Conservation (phyloP, 179 eudicot species). For the Heliamphora pulchella region DNA sequence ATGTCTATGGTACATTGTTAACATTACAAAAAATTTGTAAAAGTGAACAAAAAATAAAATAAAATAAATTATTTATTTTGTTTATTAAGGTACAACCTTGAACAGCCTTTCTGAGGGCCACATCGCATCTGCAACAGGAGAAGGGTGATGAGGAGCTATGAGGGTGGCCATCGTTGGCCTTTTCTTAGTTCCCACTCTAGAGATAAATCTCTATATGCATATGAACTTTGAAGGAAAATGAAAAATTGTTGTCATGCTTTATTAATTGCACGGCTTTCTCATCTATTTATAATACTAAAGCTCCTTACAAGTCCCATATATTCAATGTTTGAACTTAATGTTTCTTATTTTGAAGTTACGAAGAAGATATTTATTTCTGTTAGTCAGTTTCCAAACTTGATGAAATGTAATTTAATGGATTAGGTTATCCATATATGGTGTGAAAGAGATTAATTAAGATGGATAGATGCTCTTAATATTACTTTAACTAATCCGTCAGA, state of each 20-base stretch:
- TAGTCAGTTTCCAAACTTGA: not conserved
- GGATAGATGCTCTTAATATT: no score
- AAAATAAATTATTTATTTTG: no score
- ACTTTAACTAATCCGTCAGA: no score
- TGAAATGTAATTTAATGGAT: not conserved
- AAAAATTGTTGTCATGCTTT: no score
- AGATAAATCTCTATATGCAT: no score
- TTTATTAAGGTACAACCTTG: not conserved
- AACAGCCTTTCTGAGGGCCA: constrained; percentile 39
- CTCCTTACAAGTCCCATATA: not conserved
- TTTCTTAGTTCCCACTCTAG: not conserved
- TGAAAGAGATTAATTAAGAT: not conserved
- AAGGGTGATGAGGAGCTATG: constrained; percentile 41
- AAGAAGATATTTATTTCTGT: not conserved
- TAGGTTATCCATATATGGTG: not conserved
- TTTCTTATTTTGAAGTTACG: not conserved
- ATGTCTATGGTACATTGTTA: not conserved
- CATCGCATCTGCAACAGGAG: constrained; percentile 74
- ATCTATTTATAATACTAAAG: constrained; percentile 6
- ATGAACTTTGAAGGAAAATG: not conserved
- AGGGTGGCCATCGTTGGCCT: constrained; percentile 52
- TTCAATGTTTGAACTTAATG: no score
- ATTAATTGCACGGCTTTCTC: not conserved
- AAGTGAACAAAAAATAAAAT: no score
- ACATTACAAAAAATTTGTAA: no score